Base-by-base conservation (phyloP, 305 asterid species). In the Plantago coronopus region DNA sequence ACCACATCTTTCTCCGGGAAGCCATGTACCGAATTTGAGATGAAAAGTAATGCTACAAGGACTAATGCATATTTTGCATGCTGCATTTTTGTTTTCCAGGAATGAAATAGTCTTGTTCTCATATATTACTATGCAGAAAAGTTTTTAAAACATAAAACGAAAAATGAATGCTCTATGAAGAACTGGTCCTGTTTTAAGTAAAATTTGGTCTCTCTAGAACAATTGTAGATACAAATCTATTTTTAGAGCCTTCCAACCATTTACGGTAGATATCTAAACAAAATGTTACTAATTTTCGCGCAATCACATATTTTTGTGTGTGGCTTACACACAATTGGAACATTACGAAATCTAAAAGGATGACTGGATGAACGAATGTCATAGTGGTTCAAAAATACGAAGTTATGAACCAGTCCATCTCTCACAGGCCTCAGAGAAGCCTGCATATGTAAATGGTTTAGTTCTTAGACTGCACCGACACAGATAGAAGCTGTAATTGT, bases 1-100 rank as follows among this genome's bases (percentile, higher is more conserved):
- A 83, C 65, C 21, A 64, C 78, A 48, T 71, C 71, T 37, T 70
- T 68, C 17, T 50, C 67, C 19, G 77, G 62, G 38, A 72, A 64
- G 37, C 87, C 80, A 76, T 80, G 67, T 19, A 55, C 87, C 54
- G 16, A 63, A 70, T 79, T 63, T 18, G 70, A 59, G 50, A 61
- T 61, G 59, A 70, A 43, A 40, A 71, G 37, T 55, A 67, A 51
- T 40, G 67, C 18, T 11, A 73, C 40, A 38, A 80, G 61, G 62
- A 65, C 42, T 31, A 38, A 37, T 15, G 57, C 54, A 13, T 74
- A 34, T 53, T 71, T 54, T 66, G 42, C 59, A 49, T 63, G 63
- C 70, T 48, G 83, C 79, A 76, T 61, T 62, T n/a, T 70, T 64
- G 0, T 47, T 21, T 11, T 18, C 29, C 18, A 15, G 58, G 40